Evolutionary conservation across 331 rosid genomes (phyloP), one percentile per base, ranked within the genome.

Genomic region (Phaseolus coccineus): DNA sequence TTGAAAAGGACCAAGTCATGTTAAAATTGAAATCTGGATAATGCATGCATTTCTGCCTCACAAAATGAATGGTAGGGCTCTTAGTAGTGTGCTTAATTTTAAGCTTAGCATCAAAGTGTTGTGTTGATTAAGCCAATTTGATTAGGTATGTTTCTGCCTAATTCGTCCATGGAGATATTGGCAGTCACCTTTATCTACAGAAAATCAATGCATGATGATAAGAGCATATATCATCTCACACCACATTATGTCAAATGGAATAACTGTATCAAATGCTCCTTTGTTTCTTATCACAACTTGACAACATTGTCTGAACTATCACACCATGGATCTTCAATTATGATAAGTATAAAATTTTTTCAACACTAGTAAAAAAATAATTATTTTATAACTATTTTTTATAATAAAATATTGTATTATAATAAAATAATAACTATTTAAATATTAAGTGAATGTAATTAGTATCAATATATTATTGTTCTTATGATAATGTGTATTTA

Each of bases 141-240:
- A 81, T 80, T 86, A 64, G 73, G 82, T 59, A 65, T 51, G 82
- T 19, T 24, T 80, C 53, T 62, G 70, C 87, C 83, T n/a, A 80
- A 37, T 79, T 71, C 35, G 61, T 80, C 61, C 69, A 58, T 80
- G 1, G 76, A 73, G 55, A 52, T 71, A 31, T 55, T 80, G 71
- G 31, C 35, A 2, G 64, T 59, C 70, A 24, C 22, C 80, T 75
- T 79, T 85, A 79, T 82, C 74, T 51, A 82, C 73, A 68, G 56
- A 25, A 66, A 51, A 81, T 66, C 28, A 4, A 37, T 65, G 15
- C 67, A 37, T 68, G 73, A 37, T 68, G 73, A 74, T 74, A 37
- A 76, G 16, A 56, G 61, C 15, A 11, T 76, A 84, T 16, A 66
- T 35, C 55, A 64, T 67, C 80, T 51, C 67, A 16, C 69, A 67